These are phyloP conservation scores for Colletotrichum sidae DNA, from an alignment of 2,329 filamentous ascomycete genomes.

Conservation along the genomic window DNA sequence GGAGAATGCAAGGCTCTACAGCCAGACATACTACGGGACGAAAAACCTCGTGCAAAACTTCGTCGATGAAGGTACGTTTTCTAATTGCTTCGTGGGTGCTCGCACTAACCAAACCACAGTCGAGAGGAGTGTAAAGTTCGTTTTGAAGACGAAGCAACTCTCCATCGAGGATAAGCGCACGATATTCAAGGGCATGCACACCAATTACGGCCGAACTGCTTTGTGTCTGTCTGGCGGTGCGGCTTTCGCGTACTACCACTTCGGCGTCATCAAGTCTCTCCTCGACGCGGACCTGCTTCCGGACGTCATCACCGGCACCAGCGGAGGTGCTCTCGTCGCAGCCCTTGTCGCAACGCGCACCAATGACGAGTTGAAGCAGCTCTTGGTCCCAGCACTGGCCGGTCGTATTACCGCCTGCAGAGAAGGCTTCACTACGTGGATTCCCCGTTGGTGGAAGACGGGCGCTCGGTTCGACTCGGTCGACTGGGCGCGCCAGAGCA, in stretches of 20 bases:
- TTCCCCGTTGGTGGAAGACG: conserved; percentile 88
- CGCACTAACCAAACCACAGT: conserved; percentile 55
- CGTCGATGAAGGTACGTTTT: conserved; percentile 77
- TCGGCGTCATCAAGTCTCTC: conserved; percentile 90
- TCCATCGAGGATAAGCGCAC: conserved; percentile 78
- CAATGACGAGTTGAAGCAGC: conserved; percentile 86
- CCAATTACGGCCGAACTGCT: conserved; percentile 92
- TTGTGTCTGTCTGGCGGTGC: conserved; percentile 94
- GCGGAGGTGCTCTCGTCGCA: conserved; percentile 91
- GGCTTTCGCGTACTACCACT: conserved; percentile 96
- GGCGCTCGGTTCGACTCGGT: conserved; percentile 94
- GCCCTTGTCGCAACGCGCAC: conserved; percentile 89
- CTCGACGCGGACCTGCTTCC: conserved; percentile 88
- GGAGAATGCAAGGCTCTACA: conserved; percentile 94
- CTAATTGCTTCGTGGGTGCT: conserved; percentile 13
- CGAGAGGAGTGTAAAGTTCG: conserved; percentile 73
- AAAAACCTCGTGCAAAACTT: conserved; percentile 93
- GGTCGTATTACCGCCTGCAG: conserved; percentile 86
- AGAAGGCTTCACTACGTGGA: conserved; percentile 81
- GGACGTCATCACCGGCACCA: conserved; percentile 96
- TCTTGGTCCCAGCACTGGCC: conserved; percentile 90
- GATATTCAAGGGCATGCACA: conserved; percentile 88
- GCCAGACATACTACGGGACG: conserved; percentile 97
- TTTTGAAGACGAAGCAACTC: conserved; percentile 76
- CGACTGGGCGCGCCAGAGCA: conserved; percentile 86